Percentiles rank a stretch among this genome's conserved stretches.
Conservation (phyloP, 164 flowering plant species). For the Aristolochia fimbriata region DNA sequence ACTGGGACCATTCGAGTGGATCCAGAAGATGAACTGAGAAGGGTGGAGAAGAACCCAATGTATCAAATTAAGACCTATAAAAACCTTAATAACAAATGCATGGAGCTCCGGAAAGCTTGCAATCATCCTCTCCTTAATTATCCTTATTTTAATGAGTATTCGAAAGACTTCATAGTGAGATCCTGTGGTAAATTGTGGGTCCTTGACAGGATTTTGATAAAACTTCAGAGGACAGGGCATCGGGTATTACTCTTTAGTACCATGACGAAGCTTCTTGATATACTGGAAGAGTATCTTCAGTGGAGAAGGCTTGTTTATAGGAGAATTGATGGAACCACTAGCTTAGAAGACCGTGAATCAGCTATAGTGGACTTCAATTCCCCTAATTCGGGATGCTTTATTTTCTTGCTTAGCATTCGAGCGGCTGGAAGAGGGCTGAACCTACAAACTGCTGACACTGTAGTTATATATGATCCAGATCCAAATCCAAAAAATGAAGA, state of each 20-base stretch:
- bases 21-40: constrained; percentile 83
- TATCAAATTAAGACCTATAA: constrained; percentile 65
- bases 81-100: constrained; percentile 80
- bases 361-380: constrained; percentile 91
- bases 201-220: constrained; percentile 85
- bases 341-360: constrained; percentile 94
- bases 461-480: constrained; percentile 95
- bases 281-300: constrained; percentile 88
- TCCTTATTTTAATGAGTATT: constrained; percentile 69
- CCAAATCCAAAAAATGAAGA: constrained; percentile 99
- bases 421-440: constrained; percentile 99
- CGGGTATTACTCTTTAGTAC: constrained; percentile 94
- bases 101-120: constrained; percentile 96
- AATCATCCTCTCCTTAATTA: constrained; percentile 97
- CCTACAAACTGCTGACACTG: constrained; percentile 97
- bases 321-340: constrained; percentile 94
- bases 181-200: constrained; percentile 97
- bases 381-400: constrained; percentile 74
- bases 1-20: constrained; percentile 92
- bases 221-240: constrained; percentile 90
- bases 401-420: constrained; percentile 95
- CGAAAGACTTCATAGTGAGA: constrained; percentile 82
- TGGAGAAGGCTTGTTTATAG: constrained; percentile 84
- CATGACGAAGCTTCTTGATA: constrained; percentile 96
- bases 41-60: constrained; percentile 56